phyloP scores from a whole-genome alignment of 768 basidiomycete genomes.

The Rubroboletus satanas region DNA sequence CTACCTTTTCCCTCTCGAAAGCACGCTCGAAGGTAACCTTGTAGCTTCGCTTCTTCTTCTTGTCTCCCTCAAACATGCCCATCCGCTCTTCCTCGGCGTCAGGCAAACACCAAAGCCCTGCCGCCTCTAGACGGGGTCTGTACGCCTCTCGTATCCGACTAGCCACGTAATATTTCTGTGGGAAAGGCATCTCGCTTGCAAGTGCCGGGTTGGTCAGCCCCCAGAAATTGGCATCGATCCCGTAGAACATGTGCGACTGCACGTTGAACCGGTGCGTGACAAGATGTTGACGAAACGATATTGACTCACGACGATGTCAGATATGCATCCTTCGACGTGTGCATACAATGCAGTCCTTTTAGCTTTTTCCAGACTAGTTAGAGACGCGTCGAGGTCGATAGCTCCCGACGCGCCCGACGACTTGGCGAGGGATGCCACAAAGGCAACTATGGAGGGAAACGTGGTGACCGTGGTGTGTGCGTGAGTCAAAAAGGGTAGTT shows the following conservation, averaged over 20 bases:
- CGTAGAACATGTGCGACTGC: constrained; percentile 64
- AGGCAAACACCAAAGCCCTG: constrained; percentile 57
- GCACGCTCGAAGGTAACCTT: constrained; percentile 44
- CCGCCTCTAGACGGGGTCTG: constrained; percentile 54
- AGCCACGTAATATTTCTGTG: constrained; percentile 74
- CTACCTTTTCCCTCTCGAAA: constrained; percentile 62
- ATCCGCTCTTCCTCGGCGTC: constrained; percentile 39
- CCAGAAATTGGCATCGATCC: constrained; percentile 59
- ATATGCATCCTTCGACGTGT: constrained; percentile 62
- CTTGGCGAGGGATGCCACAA: constrained; percentile 50
- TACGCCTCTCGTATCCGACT: constrained; percentile 55
- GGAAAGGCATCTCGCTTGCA: constrained; percentile 55
- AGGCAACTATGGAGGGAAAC: constrained; percentile 60
- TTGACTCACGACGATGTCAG: constrained; percentile 63
- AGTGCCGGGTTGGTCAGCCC: constrained; percentile 52
- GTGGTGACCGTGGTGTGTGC: constrained; percentile 47
- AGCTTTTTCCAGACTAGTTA: constrained; percentile 47
- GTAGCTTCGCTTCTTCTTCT: constrained; percentile 33
- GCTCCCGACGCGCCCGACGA: constrained; percentile 28
- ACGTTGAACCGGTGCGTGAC: constrained; percentile 6
- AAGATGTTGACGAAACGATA: neutral
- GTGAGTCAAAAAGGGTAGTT: constrained; percentile 68
- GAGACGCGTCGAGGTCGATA: constrained; percentile 45
- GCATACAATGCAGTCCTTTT: constrained; percentile 59
- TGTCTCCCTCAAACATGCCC: constrained; percentile 31